These are phyloP conservation scores for Leccinum pachyderme DNA, from an alignment of 1,284 basidiomycete genomes.

Conservation along the genomic window DNA sequence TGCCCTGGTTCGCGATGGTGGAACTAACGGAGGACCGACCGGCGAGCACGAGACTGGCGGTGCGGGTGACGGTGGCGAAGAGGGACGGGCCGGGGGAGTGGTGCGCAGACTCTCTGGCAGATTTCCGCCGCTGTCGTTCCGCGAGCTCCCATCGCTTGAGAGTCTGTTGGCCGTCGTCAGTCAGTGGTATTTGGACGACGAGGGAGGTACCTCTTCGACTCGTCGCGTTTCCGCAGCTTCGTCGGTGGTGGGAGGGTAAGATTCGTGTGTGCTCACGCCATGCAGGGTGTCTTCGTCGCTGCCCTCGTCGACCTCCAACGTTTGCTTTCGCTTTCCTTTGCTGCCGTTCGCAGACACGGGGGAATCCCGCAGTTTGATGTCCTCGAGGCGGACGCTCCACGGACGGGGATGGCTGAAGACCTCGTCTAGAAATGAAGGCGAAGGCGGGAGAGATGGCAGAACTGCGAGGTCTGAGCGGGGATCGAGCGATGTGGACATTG, in stretches of 20 bases:
- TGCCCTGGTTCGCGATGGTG: slow-evolving; percentile 24
- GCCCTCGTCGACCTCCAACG: slow-evolving; percentile 19
- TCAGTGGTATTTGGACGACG: no score
- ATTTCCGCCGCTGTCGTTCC: slow-evolving; percentile 67
- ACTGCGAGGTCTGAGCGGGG: slow-evolving; percentile 16
- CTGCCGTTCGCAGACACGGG: slow-evolving; percentile 11
- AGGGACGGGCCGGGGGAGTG: slow-evolving; percentile 42
- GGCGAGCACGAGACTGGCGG: slow-evolving; percentile 49
- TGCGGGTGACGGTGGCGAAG: slow-evolving; percentile 51
- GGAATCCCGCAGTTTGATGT: slow-evolving; percentile 12
- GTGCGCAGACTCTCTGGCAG: slow-evolving; percentile 50
- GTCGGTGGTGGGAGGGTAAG: slow-evolving; percentile 66
- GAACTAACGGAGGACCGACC: slow-evolving; percentile 27
- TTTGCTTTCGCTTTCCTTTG: slow-evolving; percentile 31
- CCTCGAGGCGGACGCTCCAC: slow-evolving; percentile 33
- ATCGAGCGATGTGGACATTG: slow-evolving; percentile 23
- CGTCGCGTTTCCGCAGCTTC: slow-evolving; percentile 63
- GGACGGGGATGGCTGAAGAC: slow-evolving; percentile 41
- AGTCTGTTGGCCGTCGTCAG: slow-evolving; percentile 46
- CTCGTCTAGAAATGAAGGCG: slow-evolving; percentile 42
- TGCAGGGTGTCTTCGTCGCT: slow-evolving; percentile 25
- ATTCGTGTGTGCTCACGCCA: slow-evolving; percentile 27
- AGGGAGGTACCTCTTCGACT: slow-evolving; percentile 60
- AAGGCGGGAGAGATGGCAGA: slow-evolving; percentile 39
- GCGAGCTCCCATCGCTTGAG: slow-evolving; percentile 70